A percentile compares a stretch with the other conserved stretches of the same genome.
These are phyloP conservation scores for Dryas drummondii DNA, from an alignment of 306 rosid species.

Conservation along the genomic window DNA sequence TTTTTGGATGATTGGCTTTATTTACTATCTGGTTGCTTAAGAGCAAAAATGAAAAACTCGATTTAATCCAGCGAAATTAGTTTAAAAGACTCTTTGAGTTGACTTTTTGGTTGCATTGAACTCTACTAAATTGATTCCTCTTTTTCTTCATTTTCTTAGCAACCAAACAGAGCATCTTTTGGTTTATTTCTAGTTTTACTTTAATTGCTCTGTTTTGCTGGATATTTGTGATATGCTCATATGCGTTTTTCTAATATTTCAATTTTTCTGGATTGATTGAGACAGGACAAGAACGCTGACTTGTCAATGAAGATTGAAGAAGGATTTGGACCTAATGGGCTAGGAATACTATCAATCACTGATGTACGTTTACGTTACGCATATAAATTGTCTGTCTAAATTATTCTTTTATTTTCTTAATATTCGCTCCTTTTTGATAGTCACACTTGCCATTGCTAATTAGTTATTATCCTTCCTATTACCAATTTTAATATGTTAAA, in stretches of 20 bases:
- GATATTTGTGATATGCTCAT: slow-evolving; percentile 3
- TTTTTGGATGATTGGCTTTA: background rate
- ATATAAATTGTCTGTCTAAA: slow-evolving; percentile 9
- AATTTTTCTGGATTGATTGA: slow-evolving; percentile 14
- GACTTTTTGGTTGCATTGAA: background rate
- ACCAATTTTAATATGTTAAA: background rate
- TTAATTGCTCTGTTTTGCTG: slow-evolving; percentile 3
- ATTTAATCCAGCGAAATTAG: background rate
- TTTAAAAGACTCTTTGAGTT: background rate
- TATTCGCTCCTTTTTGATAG: background rate
- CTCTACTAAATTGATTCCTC: background rate
- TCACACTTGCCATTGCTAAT: background rate
- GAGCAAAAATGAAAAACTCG: background rate
- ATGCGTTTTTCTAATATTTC: background rate
- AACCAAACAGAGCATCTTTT: background rate
- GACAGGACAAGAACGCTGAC: slow-evolving; percentile 64
- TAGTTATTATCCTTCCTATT: background rate
- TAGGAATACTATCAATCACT: slow-evolving; percentile 73
- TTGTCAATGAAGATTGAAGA: slow-evolving; percentile 74
- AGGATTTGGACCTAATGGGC: slow-evolving; percentile 78
- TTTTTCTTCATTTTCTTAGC: background rate
- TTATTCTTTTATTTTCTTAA: background rate
- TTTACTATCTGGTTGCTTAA: background rate
- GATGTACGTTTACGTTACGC: slow-evolving; percentile 46
- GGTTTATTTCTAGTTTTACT: background rate